Percentiles rank a stretch among this genome's conserved stretches.
Evolutionary conservation across 495 filamentous ascomycete genomes (phyloP).

Genomic region (Aspergillus hancockii): DNA sequence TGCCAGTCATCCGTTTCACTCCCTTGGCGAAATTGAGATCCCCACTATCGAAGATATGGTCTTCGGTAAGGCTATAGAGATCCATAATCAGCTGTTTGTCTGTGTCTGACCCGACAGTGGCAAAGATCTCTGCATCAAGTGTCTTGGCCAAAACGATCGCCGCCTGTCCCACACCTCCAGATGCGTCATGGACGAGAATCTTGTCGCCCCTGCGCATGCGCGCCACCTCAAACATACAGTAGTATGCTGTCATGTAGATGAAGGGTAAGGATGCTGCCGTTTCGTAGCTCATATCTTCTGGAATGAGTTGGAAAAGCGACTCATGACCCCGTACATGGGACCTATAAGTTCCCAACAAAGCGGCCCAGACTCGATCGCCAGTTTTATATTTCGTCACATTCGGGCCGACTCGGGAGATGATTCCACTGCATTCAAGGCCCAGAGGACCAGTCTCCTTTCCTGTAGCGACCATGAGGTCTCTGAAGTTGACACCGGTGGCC

Average conservation of each 20-base stretch:
- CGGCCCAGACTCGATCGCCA: neutral
- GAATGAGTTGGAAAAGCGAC: neutral
- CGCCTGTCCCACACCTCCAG: too few species aligned
- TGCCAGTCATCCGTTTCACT: neutral
- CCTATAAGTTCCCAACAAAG: neutral
- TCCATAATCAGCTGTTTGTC: conserved; percentile 53
- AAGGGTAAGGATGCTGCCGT: neutral
- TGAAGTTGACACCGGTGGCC: conserved; percentile 7
- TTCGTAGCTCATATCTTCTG: neutral
- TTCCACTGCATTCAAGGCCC: neutral
- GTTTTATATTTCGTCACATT: neutral
- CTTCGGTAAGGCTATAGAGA: conserved; percentile 47
- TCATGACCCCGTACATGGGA: neutral
- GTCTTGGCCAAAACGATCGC: conserved; percentile 60
- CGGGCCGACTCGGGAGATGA: neutral
- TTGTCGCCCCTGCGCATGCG: neutral
- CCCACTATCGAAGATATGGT: conserved; percentile 57
- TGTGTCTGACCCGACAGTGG: conserved; percentile 52
- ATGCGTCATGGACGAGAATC: conserved; percentile 39
- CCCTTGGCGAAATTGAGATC: conserved; percentile 37
- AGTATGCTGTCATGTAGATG: neutral
- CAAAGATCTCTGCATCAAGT: conserved; percentile 59
- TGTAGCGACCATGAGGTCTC: conserved; percentile 1
- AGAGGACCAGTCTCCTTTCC: neutral
- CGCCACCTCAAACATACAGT: neutral